These are phyloP conservation scores for Solanum aculeatissimum DNA, from an alignment of 305 asterid genomes.

Conservation along the genomic window DNA sequence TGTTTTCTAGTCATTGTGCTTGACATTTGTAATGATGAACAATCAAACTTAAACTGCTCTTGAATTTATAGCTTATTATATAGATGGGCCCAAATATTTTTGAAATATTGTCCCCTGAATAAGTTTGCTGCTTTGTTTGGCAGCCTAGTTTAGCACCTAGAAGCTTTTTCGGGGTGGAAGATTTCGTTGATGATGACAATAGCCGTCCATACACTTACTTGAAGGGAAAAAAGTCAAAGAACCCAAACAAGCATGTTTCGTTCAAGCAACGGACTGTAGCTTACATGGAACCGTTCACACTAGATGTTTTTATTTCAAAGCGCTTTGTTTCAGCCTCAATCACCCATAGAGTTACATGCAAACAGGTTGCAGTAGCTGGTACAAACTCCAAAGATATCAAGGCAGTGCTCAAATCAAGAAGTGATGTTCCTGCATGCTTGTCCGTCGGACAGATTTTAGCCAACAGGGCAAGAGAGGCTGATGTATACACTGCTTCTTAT, in stretches of 20 bases:
- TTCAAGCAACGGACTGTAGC: slow-evolving; percentile 89
- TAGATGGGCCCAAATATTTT: not conserved
- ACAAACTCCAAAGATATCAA: slow-evolving; percentile 89
- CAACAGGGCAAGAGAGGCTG: slow-evolving; percentile 90
- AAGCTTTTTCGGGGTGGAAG: slow-evolving; percentile 96
- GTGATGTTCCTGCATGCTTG: slow-evolving; percentile 90
- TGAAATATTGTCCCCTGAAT: not conserved
- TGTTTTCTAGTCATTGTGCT: not conserved
- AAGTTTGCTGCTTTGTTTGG: not conserved
- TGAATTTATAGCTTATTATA: not conserved
- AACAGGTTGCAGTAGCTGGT: slow-evolving; percentile 95
- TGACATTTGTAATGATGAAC: not conserved
- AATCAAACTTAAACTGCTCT: not conserved
- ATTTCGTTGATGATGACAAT: slow-evolving; percentile 77
- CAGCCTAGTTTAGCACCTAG: slow-evolving; percentile 64
- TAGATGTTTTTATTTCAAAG: slow-evolving; percentile 80
- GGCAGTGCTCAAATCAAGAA: slow-evolving; percentile 72
- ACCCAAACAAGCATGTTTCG: slow-evolving; percentile 65
- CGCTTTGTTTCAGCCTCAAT: slow-evolving; percentile 87
- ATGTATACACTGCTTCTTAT: slow-evolving; percentile 74
- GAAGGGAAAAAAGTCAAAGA: slow-evolving; percentile 72
- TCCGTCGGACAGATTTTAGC: slow-evolving; percentile 63
- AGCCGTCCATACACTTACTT: slow-evolving; percentile 86
- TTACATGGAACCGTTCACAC: slow-evolving; percentile 81
- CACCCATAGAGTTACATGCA: slow-evolving; percentile 90